Conservation (phyloP, 2,329 filamentous ascomycete genomes). For the Ceratocystis eucalypticola region DNA sequence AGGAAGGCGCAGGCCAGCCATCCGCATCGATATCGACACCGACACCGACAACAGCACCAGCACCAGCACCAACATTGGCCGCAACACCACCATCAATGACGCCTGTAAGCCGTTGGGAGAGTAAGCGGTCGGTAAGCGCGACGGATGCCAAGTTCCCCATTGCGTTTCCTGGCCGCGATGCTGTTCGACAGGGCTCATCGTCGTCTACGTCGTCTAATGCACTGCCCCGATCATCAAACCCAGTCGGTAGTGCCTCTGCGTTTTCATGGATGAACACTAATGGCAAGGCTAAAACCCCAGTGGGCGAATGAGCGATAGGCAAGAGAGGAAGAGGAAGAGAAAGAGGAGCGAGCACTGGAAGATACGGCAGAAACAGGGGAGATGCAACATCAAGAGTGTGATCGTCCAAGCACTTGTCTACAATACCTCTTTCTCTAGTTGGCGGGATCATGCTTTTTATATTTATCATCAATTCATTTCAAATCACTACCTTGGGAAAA, state of each 20-base stretch:
- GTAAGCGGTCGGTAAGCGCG: constrained; percentile 14
- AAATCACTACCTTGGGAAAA: neutral
- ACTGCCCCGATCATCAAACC: constrained; percentile 55
- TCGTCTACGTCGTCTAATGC: constrained; percentile 20
- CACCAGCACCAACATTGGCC: neutral
- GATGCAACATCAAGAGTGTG: neutral
- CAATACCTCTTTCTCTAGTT: neutral
- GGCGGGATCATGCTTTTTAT: neutral
- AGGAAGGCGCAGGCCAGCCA: constrained; percentile 8
- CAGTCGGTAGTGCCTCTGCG: constrained; percentile 80
- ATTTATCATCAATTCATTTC: constrained; percentile 6
- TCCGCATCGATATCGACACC: neutral
- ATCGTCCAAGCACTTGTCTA: neutral
- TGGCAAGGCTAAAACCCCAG: constrained; percentile 29
- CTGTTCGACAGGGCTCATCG: constrained; percentile 36
- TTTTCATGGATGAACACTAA: constrained; percentile 76
- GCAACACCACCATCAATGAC: constrained; percentile 5
- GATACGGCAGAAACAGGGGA: neutral
- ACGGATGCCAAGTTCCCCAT: constrained; percentile 11
- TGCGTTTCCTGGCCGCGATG: constrained; percentile 36
- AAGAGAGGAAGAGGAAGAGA: neutral
- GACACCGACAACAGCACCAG: neutral
- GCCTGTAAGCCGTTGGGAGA: constrained; percentile 20
- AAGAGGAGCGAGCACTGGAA: neutral
- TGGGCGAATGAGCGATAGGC: constrained; percentile 6